These are phyloP conservation scores for Coprinopsis sp. DNA, from an alignment of 768 basidiomycete genomes.

Conservation along the genomic window DNA sequence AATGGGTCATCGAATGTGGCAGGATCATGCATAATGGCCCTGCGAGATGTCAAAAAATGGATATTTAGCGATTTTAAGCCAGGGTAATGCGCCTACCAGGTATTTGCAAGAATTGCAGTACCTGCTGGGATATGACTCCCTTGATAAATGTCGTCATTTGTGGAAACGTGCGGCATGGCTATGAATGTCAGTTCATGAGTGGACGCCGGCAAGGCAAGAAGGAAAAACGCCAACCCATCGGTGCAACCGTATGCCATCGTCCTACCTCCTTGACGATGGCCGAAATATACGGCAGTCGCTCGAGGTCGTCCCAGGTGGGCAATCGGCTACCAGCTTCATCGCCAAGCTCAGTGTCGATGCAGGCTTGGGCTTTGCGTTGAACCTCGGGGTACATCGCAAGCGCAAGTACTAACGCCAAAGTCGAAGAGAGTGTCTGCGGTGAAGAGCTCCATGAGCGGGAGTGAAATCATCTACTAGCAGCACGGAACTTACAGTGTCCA, in stretches of 20 bases:
- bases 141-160: conserved; percentile 28
- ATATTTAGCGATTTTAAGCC: neutral
- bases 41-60: conserved; percentile 2
- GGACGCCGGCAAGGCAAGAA: neutral
- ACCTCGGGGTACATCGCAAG: too few species aligned
- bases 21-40: conserved; percentile 22
- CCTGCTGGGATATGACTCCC: conserved; percentile 35
- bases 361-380: conserved; percentile 14
- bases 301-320: neutral
- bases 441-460: neutral
- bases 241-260: conserved; percentile 1
- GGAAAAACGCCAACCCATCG: conserved; percentile 1
- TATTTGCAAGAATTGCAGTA: conserved; percentile 18
- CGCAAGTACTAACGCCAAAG: conserved; percentile 9
- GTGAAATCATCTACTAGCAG: neutral
- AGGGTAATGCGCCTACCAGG: conserved; percentile 12
- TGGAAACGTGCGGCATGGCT: conserved; percentile 15
- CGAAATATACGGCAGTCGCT: neutral
- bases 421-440: neutral
- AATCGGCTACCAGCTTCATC: neutral
- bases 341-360: conserved; percentile 8
- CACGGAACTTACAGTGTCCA: neutral
- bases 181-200: too few species aligned
- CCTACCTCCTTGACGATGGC: neutral
- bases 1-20: conserved; percentile 17